These are phyloP conservation scores for Globisporangium barbulae DNA, from an alignment of 352 stramenopile genomes.

Conservation along the genomic window DNA sequence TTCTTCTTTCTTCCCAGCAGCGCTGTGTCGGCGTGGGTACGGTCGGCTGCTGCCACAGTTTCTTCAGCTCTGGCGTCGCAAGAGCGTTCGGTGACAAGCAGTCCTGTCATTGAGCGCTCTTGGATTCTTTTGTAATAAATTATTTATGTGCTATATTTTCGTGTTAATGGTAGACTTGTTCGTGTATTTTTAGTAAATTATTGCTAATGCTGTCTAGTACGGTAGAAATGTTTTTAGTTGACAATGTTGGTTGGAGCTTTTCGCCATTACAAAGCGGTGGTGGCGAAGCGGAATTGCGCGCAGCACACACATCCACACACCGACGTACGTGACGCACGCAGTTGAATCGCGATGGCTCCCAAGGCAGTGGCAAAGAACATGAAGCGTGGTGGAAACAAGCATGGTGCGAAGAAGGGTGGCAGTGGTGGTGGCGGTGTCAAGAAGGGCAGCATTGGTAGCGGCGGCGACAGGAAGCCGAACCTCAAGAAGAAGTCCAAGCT, in stretches of 20 bases:
- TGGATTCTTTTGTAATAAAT: not conserved
- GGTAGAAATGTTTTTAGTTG: not conserved
- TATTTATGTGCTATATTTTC: not conserved
- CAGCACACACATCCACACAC: not conserved
- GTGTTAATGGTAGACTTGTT: no score
- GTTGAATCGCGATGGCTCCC: not conserved
- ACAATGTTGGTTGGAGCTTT: not conserved
- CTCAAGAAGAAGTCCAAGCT: conserved; percentile 85
- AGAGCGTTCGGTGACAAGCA: not conserved
- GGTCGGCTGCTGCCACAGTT: conserved; percentile 11
- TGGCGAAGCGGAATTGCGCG: conserved; percentile 2
- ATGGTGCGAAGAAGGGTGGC: conserved; percentile 30
- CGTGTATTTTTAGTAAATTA: not conserved
- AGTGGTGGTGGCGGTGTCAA: conserved; percentile 19
- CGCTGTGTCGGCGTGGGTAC: conserved; percentile 3
- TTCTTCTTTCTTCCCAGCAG: conserved; percentile 5
- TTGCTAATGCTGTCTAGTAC: not conserved
- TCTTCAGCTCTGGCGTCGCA: not conserved
- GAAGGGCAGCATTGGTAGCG: conserved; percentile 20
- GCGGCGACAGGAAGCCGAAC: conserved; percentile 31
- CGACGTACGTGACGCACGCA: conserved; percentile 4
- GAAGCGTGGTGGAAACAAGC: conserved; percentile 19
- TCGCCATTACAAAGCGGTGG: not conserved
- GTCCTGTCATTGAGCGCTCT: no score
- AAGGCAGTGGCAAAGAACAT: conserved; percentile 15